These are phyloP conservation scores for Aspergillus alliaceus DNA, from an alignment of 2,329 filamentous ascomycete species.

Conservation along the genomic window DNA sequence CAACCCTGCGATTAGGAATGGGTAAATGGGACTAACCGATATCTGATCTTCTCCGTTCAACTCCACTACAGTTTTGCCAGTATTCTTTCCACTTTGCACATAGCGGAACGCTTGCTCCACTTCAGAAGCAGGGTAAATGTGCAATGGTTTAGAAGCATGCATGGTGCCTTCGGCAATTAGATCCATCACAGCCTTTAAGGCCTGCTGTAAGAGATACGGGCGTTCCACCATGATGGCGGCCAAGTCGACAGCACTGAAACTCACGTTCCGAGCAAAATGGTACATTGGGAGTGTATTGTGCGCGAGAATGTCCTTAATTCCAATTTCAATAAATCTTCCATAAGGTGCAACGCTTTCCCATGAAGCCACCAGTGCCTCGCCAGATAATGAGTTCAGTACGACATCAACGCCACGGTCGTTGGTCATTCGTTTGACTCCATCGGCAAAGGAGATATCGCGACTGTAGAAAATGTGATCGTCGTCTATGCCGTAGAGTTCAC, in stretches of 20 bases:
- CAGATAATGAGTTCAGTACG: slow-evolving; percentile 26
- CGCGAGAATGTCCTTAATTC: slow-evolving; percentile 6
- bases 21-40: background rate
- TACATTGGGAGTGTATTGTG: slow-evolving; percentile 13
- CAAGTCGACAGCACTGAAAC: slow-evolving; percentile 8
- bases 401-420: slow-evolving; percentile 24
- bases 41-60: slow-evolving; percentile 5
- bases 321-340: slow-evolving; percentile 24
- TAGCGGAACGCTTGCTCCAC: slow-evolving; percentile 29
- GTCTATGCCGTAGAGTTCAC: slow-evolving; percentile 18
- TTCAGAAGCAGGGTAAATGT: slow-evolving; percentile 24
- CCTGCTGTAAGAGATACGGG: background rate
- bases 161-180: slow-evolving; percentile 19
- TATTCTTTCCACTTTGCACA: slow-evolving; percentile 36
- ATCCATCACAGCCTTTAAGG: background rate
- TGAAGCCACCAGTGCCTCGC: slow-evolving; percentile 26
- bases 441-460: slow-evolving; percentile 23
- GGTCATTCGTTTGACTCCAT: slow-evolving; percentile 19
- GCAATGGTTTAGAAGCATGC: slow-evolving; percentile 29
- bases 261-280: slow-evolving; percentile 7
- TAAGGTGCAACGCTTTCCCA: slow-evolving; percentile 27
- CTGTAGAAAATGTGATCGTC: slow-evolving; percentile 28
- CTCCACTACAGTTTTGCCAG: slow-evolving; percentile 40
- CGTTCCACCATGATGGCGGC: slow-evolving; percentile 5
- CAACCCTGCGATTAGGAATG: background rate